A percentile compares a stretch with the other conserved stretches of the same genome.
These are phyloP conservation scores for Kwoniella pini DNA, from an alignment of 768 basidiomycete species.

Conservation along the genomic window DNA sequence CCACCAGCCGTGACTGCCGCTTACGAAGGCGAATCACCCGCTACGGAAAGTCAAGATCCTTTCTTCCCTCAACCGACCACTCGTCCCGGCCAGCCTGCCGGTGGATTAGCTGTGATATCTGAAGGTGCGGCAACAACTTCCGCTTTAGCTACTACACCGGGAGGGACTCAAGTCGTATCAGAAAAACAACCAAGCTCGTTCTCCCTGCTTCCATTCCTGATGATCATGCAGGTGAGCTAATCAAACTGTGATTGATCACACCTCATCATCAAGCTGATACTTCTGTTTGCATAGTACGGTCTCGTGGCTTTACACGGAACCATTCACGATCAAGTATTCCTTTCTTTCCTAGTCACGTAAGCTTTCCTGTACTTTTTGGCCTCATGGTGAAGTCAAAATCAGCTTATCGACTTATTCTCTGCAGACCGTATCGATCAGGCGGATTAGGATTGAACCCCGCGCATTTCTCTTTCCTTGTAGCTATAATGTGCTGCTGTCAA, in stretches of 20 bases:
- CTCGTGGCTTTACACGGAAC: conserved; percentile 77
- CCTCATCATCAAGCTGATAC: conserved; percentile 22
- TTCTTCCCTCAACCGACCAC: conserved; percentile 34
- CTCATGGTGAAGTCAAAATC: background rate
- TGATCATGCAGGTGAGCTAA: conserved; percentile 70
- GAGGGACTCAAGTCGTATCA: conserved; percentile 32
- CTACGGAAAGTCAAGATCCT: conserved; percentile 32
- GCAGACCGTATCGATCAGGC: conserved; percentile 76
- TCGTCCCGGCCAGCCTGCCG: conserved; percentile 10
- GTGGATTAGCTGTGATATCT: conserved; percentile 44
- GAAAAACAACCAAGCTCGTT: conserved; percentile 65
- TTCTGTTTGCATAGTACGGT: conserved; percentile 62
- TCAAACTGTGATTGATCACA: background rate
- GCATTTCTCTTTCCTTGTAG: conserved; percentile 82
- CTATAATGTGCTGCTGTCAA: conserved; percentile 90
- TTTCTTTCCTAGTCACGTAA: conserved; percentile 86
- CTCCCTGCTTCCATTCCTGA: conserved; percentile 73
- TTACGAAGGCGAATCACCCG: conserved; percentile 40
- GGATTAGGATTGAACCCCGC: conserved; percentile 88
- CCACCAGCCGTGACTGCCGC: conserved; percentile 65
- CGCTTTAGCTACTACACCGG: conserved; percentile 3
- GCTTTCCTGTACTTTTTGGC: conserved; percentile 47
- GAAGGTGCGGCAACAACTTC: conserved; percentile 27
- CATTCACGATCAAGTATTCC: conserved; percentile 86
- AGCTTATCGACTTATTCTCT: background rate